Base-by-base conservation (phyloP, 169 alveolate genomes). In the Cryptosporidium canis region DNA sequence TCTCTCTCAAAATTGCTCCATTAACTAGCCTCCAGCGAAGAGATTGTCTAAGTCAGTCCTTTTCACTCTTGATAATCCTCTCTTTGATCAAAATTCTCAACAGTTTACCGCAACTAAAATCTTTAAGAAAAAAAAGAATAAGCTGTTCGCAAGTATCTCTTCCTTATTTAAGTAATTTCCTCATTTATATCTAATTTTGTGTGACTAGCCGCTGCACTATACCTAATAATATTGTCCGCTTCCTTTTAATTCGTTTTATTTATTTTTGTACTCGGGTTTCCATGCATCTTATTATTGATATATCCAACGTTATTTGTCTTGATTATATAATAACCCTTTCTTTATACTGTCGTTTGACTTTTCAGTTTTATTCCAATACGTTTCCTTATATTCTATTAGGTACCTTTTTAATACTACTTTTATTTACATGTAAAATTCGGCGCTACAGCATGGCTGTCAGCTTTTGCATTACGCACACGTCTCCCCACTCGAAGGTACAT, bases 221-320 rank as follows among this genome's bases (percentile, higher is more conserved):
- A 14, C 27, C 11, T 51, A n/a, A n/a, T 18, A 51, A 51, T 51
- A n/a, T n/a, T 51, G 18, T 51, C n/a, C 8, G n/a, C 63, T n/a
- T 18, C 5, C 11, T 21, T 14, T 51, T 21, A 51, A 51, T 51
- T 0, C 35, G n/a, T 0, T 11, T 51, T 3, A 1, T 21, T 18
- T 18, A 16, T n/a, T n/a, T 21, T 51, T 1, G 24, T 51, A 21
- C 5, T 9, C 63, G 8, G n/a, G n/a, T n/a, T n/a, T 21, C 21
- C 24, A 48, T 51, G 63, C 63, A 51, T 51, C 24, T 51, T 51
- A 18, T 21, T 21, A n/a, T n/a, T 61, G 33, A 61, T 61, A 27
- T 61, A 61, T 61, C 68, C 45, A 33, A 61, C 68, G 68, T 61
- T 61, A 35, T 35, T 61, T 61, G 68, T 61, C 68, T 61, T 61